Evolutionary conservation across 495 filamentous ascomycete genomes (phyloP).

Genomic region (Xylaria cubensis): DNA sequence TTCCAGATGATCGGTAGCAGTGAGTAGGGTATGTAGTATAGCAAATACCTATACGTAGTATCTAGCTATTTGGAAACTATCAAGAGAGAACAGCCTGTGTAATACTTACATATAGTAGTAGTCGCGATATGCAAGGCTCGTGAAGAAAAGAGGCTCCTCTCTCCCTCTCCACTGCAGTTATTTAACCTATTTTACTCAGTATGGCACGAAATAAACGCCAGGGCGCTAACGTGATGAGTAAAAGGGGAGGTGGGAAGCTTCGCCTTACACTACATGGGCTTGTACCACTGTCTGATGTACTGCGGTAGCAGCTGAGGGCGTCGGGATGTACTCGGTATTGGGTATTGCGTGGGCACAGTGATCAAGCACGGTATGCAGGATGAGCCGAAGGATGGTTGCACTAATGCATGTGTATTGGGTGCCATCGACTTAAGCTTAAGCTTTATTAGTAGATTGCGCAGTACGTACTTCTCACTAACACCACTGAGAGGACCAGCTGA

Average conservation of each 20-base stretch:
- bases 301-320: neutral
- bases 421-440: conserved; percentile 20
- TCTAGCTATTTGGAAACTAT: neutral
- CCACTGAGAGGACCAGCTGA: neutral
- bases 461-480: neutral
- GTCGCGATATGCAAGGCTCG: conserved; percentile 13
- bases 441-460: neutral
- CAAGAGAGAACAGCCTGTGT: neutral
- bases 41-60: neutral
- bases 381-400: neutral
- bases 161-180: neutral
- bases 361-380: neutral
- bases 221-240: conserved; percentile 18
- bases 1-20: neutral
- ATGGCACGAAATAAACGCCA: neutral
- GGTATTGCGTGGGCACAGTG: neutral
- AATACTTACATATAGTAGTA: neutral
- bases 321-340: neutral
- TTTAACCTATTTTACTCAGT: no score
- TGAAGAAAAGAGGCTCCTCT: conserved; percentile 15
- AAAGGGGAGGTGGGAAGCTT: neutral
- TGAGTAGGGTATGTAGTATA: neutral
- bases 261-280: neutral
- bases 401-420: conserved; percentile 14
- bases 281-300: conserved; percentile 2